These are phyloP conservation scores for Populus alba DNA, from an alignment of 345 rosid genomes.

Conservation along the genomic window DNA sequence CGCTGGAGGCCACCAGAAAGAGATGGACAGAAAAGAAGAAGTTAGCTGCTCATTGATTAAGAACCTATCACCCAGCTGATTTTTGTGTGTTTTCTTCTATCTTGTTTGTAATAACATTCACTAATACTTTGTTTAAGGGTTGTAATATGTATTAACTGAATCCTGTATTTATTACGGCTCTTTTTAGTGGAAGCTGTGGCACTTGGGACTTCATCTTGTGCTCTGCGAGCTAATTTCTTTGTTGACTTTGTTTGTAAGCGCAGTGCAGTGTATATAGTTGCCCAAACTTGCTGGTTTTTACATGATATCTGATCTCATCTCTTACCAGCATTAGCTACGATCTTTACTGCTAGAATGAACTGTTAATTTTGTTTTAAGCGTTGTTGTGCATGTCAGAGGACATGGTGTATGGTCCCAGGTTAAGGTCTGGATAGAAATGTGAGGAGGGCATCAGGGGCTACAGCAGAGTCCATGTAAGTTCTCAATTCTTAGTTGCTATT, in stretches of 20 bases:
- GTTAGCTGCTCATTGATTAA: slow-evolving; percentile 15
- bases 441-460: not conserved
- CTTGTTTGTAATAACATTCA: not conserved
- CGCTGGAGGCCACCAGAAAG: slow-evolving; percentile 15
- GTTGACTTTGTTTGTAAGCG: not conserved
- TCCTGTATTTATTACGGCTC: slow-evolving; percentile 18
- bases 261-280: not conserved
- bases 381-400: not conserved
- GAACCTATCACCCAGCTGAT: not conserved
- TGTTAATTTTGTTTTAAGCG: not conserved
- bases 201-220: not conserved
- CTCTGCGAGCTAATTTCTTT: not conserved
- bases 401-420: not conserved
- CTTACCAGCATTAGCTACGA: not conserved
- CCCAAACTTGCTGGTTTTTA: not conserved
- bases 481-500: not conserved
- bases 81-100: not conserved
- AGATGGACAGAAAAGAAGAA: slow-evolving; percentile 25
- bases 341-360: not conserved
- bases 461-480: not conserved
- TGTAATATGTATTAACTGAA: not conserved
- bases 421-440: not conserved
- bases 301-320: not conserved
- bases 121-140: not conserved
- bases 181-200: slow-evolving; percentile 13